Conservation (phyloP, 2,329 filamentous ascomycete genomes). For the Rugonectria rugulosa region DNA sequence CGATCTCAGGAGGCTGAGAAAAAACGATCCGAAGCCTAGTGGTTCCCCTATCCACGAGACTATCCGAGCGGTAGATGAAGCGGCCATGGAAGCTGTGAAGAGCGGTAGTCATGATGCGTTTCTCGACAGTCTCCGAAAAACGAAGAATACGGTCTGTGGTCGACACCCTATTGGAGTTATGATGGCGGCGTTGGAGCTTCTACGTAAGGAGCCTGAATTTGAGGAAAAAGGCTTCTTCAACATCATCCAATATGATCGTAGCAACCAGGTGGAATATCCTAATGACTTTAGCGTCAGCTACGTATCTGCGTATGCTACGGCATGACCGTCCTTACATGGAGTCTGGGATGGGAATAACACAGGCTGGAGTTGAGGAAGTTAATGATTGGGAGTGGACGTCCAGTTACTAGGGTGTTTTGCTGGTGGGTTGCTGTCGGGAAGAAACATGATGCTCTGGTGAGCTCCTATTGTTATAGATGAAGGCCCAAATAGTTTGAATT, state of each 20-base stretch:
- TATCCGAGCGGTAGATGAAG: slow-evolving; percentile 80
- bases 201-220: slow-evolving; percentile 50
- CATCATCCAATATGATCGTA: slow-evolving; percentile 88
- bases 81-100: slow-evolving; percentile 86
- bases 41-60: slow-evolving; percentile 77
- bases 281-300: slow-evolving; percentile 92
- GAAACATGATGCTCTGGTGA: not conserved
- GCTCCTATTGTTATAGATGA: too few relatives aligned
- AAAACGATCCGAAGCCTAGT: slow-evolving; percentile 43
- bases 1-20: slow-evolving; percentile 49
- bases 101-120: slow-evolving; percentile 77
- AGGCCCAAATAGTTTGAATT: too few relatives aligned
- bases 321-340: slow-evolving; percentile 50
- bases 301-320: slow-evolving; percentile 85
- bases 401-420: not conserved
- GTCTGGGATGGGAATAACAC: not conserved
- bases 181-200: slow-evolving; percentile 83
- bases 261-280: slow-evolving; percentile 72
- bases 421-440: not conserved
- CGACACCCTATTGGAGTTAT: slow-evolving; percentile 92
- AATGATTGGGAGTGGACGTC: not conserved
- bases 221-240: slow-evolving; percentile 66
- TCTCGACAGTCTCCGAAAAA: slow-evolving; percentile 71
- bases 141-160: slow-evolving; percentile 92
- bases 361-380: not conserved